Evolutionary conservation across 106 monocot genomes (phyloP), one percentile per base, ranked within the genome.

Genomic region (Dioscorea zingiberensis): DNA sequence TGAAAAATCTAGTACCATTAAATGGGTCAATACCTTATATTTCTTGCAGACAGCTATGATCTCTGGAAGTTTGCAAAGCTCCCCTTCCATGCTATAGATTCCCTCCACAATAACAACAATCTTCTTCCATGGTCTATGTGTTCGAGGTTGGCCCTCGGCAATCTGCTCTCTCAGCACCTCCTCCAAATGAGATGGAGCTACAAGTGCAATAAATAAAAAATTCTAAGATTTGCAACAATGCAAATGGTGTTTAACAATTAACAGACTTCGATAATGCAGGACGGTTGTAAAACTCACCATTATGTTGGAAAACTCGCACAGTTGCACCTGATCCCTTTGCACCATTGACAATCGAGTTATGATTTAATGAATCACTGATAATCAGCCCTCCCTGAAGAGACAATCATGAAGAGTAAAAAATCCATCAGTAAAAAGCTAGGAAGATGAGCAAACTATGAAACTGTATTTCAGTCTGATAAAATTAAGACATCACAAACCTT

Each of bases 1-100:
- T 38, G 38, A 10, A 38, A 38, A 38, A 38, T 10, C 6, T 6
- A 38, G 38, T n/a, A n/a, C 38, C 1, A 38, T 38, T 38, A n/a
- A 38, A 38, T 38, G 38, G 6, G 38, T 16, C 55, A 46, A n/a
- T 58, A 97, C 97, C 88, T 97, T 97, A 48, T 97, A 97, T 77
- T 97, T 97, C 76, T 97, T 97, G 97, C 91, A 97, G 53, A 97
- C 88, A 53, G 88, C 62, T 49, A 97, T 81, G 21, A 97, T 92
- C 64, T 88, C 97, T 7, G 97, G 97, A 30, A 97, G 81, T 48
- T 88, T 97, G 86, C 97, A 97, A 29, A 97, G 97, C 72, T 97
- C 97, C 21, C 97, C 97, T 81, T 97, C 97, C 97, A 97, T 97
- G 67, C 91, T 97, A 47, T 97, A 97, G 24, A 97, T 97, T 70